Evolutionary conservation across 2,329 filamentous ascomycete genomes (phyloP), one percentile per base, ranked within the genome.

Genomic region (Calonectria fujianensis): DNA sequence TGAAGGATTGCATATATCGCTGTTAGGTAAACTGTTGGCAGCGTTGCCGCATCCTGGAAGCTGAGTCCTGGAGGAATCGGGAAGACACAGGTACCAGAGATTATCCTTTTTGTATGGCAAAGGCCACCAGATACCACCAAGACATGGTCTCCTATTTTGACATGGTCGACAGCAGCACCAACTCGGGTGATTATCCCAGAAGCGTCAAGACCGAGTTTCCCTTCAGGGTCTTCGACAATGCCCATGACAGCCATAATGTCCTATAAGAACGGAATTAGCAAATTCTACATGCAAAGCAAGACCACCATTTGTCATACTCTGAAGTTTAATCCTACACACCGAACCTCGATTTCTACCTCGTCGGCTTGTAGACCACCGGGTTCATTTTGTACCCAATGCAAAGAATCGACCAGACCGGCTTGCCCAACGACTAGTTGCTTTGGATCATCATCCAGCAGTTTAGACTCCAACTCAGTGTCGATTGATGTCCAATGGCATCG

Each of bases 261-360:
- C 63, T 66, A 32, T 4, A 35, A 35, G 32, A 35, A 10, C 11
- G 32, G 32, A 35, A 35, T 35, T 10, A 35, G 32, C 32, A 35
- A 35, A 35, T 35, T 10, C 11, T 10, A 11, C 32, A 35, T 35
- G 32, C 2, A 35, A 8, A 35, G 11, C 6, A 11, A 5, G 32
- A 35, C 32, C 32, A 35, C 7, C 32, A 35, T 2, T 35, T 35
- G 32, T 35, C 6, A 41, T 74, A 89, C 87, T 57, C 81, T 76
- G 69, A 84, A 48, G 7, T 59, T 16, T 10, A 67, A 24, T 41
- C 64, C 64, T 0, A 67, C 32, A 14, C 14, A 37, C 10, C 37
- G 5, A 35, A 37, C 45, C 14, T 50, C 14, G 41, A 45, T 16
- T 13, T 57, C 51, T 20, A 29, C 63, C 18, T 66, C 41, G 5